These are phyloP conservation scores for Pseudogymnoascus sp. DNA, from an alignment of 2,329 filamentous ascomycete species.

Conservation along the genomic window DNA sequence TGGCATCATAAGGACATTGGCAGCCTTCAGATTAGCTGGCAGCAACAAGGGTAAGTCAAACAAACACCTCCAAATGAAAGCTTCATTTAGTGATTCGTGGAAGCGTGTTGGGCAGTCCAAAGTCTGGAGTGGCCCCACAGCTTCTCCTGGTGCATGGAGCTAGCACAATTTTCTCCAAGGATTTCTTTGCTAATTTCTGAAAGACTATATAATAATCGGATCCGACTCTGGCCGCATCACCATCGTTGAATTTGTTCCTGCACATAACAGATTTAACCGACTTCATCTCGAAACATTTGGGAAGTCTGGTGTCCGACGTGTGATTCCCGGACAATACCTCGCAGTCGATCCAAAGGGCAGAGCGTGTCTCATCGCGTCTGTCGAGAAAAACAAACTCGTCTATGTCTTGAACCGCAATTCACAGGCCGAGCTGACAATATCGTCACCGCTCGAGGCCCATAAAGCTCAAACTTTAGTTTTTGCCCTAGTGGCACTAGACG, in stretches of 20 bases:
- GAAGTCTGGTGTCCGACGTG: constrained; percentile 88
- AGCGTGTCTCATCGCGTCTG: constrained; percentile 85
- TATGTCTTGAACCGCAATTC: constrained; percentile 96
- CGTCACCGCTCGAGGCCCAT: constrained; percentile 92
- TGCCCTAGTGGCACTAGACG: constrained; percentile 78
- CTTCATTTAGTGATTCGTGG: constrained; percentile 63
- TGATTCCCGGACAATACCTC: constrained; percentile 91
- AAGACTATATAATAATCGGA: constrained; percentile 92
- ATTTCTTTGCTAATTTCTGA: constrained; percentile 11
- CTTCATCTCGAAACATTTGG: constrained; percentile 96
- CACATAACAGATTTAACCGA: constrained; percentile 78
- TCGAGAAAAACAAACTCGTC: constrained; percentile 99
- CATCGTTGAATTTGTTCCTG: constrained; percentile 82
- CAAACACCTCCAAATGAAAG: constrained; percentile 32
- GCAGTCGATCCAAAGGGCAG: constrained; percentile 92
- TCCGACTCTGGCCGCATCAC: constrained; percentile 94
- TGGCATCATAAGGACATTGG: constrained; percentile 84
- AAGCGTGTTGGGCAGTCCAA: constrained; percentile 48
- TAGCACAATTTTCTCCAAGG: constrained; percentile 3
- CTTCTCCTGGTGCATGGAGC: constrained; percentile 5
- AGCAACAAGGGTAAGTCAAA: constrained; percentile 83
- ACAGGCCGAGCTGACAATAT: constrained; percentile 91
- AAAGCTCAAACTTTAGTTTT: constrained; percentile 87
- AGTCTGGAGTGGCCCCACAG: constrained; percentile 12
- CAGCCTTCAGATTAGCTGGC: constrained; percentile 83